A percentile compares a stretch with the other conserved stretches of the same genome.
Evolutionary conservation across 2,329 filamentous ascomycete species (phyloP).

Genomic region (Cladophialophora yegresii): DNA sequence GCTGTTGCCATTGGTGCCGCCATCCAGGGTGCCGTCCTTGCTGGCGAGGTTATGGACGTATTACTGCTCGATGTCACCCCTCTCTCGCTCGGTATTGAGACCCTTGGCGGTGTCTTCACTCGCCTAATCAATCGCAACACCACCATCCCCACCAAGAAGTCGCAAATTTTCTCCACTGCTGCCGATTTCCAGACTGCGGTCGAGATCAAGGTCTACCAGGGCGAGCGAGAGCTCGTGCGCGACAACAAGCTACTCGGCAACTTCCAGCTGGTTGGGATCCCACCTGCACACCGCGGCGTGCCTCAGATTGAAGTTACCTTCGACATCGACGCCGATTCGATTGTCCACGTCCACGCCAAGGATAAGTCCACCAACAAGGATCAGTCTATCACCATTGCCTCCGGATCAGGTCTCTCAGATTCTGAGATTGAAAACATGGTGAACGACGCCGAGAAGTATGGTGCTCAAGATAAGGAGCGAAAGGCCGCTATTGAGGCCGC

Average conservation of each 20-base stretch:
- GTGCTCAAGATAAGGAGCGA: slow-evolving; percentile 92
- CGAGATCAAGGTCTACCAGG: slow-evolving; percentile 99
- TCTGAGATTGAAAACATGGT: slow-evolving; percentile 97
- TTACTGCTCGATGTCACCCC: slow-evolving; percentile 94
- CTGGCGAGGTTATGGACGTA: slow-evolving; percentile 94
- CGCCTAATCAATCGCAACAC: slow-evolving; percentile 99
- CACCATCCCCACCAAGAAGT: slow-evolving; percentile 99
- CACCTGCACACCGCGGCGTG: slow-evolving; percentile 91
- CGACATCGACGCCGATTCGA: slow-evolving; percentile 97
- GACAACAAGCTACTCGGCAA: slow-evolving; percentile 99
- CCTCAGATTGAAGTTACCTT: slow-evolving; percentile 98
- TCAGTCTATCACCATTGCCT: slow-evolving; percentile 98
- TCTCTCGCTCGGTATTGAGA: slow-evolving; percentile 97
- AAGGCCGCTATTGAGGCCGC: slow-evolving; percentile 92
- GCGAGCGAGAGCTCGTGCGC: slow-evolving; percentile 97
- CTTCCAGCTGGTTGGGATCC: slow-evolving; percentile 98
- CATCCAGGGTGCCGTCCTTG: slow-evolving; percentile 93
- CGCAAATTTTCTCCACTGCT: slow-evolving; percentile 94
- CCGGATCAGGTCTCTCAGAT: slow-evolving; percentile 93
- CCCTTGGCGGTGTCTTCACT: slow-evolving; percentile 95
- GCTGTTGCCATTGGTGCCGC: slow-evolving; percentile 96
- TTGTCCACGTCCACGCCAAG: slow-evolving; percentile 96
- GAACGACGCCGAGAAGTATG: slow-evolving; percentile 94
- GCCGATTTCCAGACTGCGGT: slow-evolving; percentile 98
- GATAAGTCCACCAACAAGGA: slow-evolving; percentile 99